Evolutionary conservation across 148 eudicot species (phyloP), one percentile per base, ranked within the genome.

Genomic region (Camellia lanceoleosa): DNA sequence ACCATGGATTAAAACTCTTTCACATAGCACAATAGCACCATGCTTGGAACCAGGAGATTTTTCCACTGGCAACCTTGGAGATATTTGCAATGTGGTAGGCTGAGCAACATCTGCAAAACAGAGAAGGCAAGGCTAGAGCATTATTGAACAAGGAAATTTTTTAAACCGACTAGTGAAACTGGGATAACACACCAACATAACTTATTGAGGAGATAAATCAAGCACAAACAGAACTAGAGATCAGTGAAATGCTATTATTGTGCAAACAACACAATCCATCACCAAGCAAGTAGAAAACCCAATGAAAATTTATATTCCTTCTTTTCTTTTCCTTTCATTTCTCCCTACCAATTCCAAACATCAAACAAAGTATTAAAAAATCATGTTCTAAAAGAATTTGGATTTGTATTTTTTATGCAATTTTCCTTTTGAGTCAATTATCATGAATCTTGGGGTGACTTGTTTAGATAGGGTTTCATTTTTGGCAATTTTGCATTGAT

Each of bases 1-100:
- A 44, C 99, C 99, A 78, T 86, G 74, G 44, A 95, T 82, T 65
- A 84, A 81, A 81, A 95, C 85, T 80, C 97, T 91, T 81, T 88
- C 93, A 78, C 90, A 90, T 75, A 81, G 74, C 63, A 91, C 83
- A 54, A 82, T 63, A 70, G 73, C 51, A 30, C 87, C 92, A 63
- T 89, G 87, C 83, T 85, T 93, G 20, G 81, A 77, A 73, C 92
- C 92, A 43, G 92, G 97, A 73, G 95, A 88, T 7, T 82, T 85
- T 55, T 59, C 82, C 67, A 90, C 89, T 1, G 76, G 71, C 62
- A 89, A 74, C 60, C 90, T 80, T 14, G 94, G 93, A 51, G 89
- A 77, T 47, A 93, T 65, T 63, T 81, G 84, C 85, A 90, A 73
- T 13, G 82, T 78, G 1, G 75, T 59, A 61, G 85, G 76, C 77